Evolutionary conservation across 768 basidiomycete species (phyloP), one percentile per base, ranked within the genome.

Genomic region (Rhodotorula taiwanensis): DNA sequence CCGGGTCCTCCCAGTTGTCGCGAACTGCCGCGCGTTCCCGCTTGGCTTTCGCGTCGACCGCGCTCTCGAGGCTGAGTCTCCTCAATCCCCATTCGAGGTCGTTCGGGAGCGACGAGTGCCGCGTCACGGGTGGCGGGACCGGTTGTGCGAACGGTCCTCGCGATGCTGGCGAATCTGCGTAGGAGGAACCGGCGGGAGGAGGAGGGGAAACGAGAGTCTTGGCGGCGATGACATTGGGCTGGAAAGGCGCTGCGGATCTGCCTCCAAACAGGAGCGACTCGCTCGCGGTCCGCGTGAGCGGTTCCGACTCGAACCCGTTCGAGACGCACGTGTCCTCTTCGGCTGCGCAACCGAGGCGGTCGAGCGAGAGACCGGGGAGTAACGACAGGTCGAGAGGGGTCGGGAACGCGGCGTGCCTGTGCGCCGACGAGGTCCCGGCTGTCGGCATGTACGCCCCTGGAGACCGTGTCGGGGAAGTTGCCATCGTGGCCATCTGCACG

Each of bases 1-100:
- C 67, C 23, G 62, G 61, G 47, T 70, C 61, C 43, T 70, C 61
- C 61, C 54, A 59, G 11, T 58, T 52, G 5, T 31, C n/a, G n/a
- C 51, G 33, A 20, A 51, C 34, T 4, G 61, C 57, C 49, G 55
- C 61, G 25, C 58, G 25, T 49, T 55, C 52, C 16, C 44, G 44
- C 58, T 59, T 33, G 7, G 49, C 49, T 28, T 30, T 10, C 27
- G 47, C 52, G n/a, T 52, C 66, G 6, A 33, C 20, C 20, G 25
- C 58, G 28, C 56, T 58, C 28, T 30, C n/a, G 11, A 49, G 18
- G 39, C 54, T 55, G 49, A 59, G 50, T 43, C 58, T 55, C 28
- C 53, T 8, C 2, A 39, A 7, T 10, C 48, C 39, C 21, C 36
- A 47, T 11, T 41, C n/a, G 44, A 49, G 45, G 20, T 28, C 47